Evolutionary conservation across 192 early-diverging fungal species (phyloP).

Genomic region (Rhizophagus prolifer): DNA sequence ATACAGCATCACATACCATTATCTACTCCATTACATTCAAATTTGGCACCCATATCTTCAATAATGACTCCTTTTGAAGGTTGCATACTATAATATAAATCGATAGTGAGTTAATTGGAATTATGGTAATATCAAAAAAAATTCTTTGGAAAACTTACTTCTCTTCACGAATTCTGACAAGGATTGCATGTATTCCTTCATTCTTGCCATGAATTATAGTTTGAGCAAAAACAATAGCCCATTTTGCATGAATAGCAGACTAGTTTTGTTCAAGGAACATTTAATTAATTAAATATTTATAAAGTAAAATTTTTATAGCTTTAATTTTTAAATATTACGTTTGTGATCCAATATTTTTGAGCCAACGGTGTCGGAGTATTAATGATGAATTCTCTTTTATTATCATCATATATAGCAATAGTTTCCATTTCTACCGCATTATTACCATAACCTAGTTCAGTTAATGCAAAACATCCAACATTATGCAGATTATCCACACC

Average conservation of each 20-base stretch:
- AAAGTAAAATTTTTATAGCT: not conserved
- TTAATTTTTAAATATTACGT: conserved; percentile 46
- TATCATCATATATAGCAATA: conserved; percentile 53
- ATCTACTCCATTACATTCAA: conserved; percentile 76
- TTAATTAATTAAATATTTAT: not conserved
- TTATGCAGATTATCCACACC: conserved; percentile 64
- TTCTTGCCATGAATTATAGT: conserved; percentile 60
- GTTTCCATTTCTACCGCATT: conserved; percentile 85
- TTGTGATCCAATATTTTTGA: conserved; percentile 84
- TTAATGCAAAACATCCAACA: conserved; percentile 76
- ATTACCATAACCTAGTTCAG: conserved; percentile 79
- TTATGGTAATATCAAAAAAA: not conserved
- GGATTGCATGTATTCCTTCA: conserved; percentile 73
- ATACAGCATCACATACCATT: conserved; percentile 66
- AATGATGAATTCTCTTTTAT: conserved; percentile 70
- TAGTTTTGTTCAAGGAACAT: conserved; percentile 10
- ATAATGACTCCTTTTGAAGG: conserved; percentile 65
- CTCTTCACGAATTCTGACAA: conserved; percentile 74
- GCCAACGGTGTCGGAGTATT: conserved; percentile 70
- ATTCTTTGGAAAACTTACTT: conserved; percentile 36
- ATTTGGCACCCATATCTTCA: conserved; percentile 73
- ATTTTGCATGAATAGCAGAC: conserved; percentile 69
- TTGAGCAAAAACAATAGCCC: conserved; percentile 74
- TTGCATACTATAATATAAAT: conserved; percentile 42
- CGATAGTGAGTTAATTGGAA: not conserved